A percentile compares a stretch with the other conserved stretches of the same genome.
Evolutionary conservation across 2,329 filamentous ascomycete species (phyloP).

Genomic region (Claviceps sp.): DNA sequence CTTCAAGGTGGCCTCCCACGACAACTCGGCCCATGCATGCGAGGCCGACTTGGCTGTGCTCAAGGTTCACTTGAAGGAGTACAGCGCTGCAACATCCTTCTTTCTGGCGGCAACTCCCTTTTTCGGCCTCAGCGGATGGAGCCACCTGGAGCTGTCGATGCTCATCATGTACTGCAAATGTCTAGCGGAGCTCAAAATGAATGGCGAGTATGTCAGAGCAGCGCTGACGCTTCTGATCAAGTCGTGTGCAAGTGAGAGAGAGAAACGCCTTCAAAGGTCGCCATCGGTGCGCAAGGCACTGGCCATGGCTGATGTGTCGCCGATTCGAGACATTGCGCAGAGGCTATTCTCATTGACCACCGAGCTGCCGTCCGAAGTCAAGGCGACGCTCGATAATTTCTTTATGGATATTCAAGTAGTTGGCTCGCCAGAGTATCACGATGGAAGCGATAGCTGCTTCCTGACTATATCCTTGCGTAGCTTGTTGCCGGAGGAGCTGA

Average conservation of each 20-base stretch:
- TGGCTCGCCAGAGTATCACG: conserved; percentile 54
- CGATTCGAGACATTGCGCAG: conserved; percentile 33
- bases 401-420: conserved; percentile 58
- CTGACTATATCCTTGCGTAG: conserved; percentile 56
- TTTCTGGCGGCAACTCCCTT: conserved; percentile 68
- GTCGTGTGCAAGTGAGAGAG: conserved; percentile 41
- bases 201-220: conserved; percentile 67
- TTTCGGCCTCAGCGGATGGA: conserved; percentile 70
- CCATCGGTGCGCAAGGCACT: conserved; percentile 6
- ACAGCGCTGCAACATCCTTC: conserved; percentile 56
- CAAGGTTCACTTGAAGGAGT: conserved; percentile 66
- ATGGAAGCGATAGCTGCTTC: conserved; percentile 61
- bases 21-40: conserved; percentile 61
- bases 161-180: conserved; percentile 76
- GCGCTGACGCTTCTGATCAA: conserved; percentile 63
- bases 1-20: conserved; percentile 65
- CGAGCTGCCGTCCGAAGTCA: conserved; percentile 42
- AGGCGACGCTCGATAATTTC: conserved; percentile 57
- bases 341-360: conserved; percentile 34
- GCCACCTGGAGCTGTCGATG: conserved; percentile 66
- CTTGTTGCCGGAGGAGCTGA: conserved; percentile 56
- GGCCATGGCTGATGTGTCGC: conserved; percentile 16
- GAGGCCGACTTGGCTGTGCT: conserved; percentile 78
- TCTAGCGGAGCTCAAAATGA: conserved; percentile 59
- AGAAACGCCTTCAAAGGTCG: conserved; percentile 27